Evolutionary conservation across 2,329 filamentous ascomycete species (phyloP), one percentile per base, ranked within the genome.

Genomic region (Akanthomyces dipterigenus): DNA sequence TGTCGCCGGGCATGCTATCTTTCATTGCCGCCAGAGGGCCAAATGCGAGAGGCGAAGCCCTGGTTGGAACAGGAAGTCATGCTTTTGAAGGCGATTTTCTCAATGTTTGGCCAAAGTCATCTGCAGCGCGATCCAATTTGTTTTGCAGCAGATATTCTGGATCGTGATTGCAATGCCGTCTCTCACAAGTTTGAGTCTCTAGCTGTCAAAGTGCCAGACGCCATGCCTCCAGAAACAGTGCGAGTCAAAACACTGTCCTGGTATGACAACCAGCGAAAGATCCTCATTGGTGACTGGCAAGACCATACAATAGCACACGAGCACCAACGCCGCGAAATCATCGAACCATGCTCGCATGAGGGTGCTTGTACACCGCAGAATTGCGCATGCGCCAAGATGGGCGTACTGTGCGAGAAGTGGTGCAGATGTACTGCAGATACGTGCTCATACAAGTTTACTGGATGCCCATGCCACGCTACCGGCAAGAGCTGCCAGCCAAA

Each of bases 321-420:
- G 58, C 82, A 84, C 64, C 79, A 85, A 50, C 75, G 80, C 18
- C 80, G 84, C 42, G 81, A 83, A 38, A 76, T 83, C 2, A 82
- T 83, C 55, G 82, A 86, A 61, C 86, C 88, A 3, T 93, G 89
- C 67, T 80, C 80, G 56, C 89, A 93, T 67, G 82, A 86, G 31
- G 88, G 88, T 0, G 80, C 85, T 2, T 93, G 89, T 71, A 81
- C 81, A 18, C 73, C 73, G 3, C 75, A 75, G 4, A 80, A 80
- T 14, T 93, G 90, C 66, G 75, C 80, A 2, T 93, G 90, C 68
- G 85, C 83, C 18, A 72, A 78, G 53, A 77, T 81, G 11, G 79
- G 80, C 18, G 75, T 91, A 22, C 79, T 88, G 20, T 93, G 90
- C 68, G 89, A 93, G 65, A 88, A 88, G 65, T 86, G 85, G 63